Evolutionary conservation across 2,329 filamentous ascomycete genomes (phyloP), one percentile per base, ranked within the genome.

Genomic region (Aspergillus novoparasiticus): DNA sequence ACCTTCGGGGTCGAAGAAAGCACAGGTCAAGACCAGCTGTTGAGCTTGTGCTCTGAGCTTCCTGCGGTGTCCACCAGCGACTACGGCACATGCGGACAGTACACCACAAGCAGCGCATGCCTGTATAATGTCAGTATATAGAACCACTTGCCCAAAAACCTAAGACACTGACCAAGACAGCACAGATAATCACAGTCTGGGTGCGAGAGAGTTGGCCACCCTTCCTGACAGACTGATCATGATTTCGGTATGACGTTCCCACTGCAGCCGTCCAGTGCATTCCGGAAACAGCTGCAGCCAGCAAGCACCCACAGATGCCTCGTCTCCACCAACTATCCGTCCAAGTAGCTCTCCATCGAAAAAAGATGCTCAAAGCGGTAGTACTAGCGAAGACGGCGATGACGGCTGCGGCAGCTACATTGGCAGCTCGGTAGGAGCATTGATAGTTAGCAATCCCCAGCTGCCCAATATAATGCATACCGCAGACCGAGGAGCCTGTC

Each of bases 401-500:
- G 53, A 90, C 74, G 23, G 87, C 87, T 6, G 92, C 87, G 2
- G 89, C 91, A 2, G 89, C 79, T 19, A 96, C 84, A 71, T 88
- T 87, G 26, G 78, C 79, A 16, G 80, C 72, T 4, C 79, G 76
- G 69, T 94, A 93, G 12, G 82, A 78, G 69, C 91, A 89, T 4
- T 74, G 78, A 72, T 95, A 96, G 74, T 96, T 94, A 32, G 84
- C 83, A 65, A 94, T 93, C 39, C 92, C 92, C 36, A 90, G 86
- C 73, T 96, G 93, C n/a, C 92, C 92, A 21, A 94, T 82, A 71
- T 95, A 96, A 75, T 96, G 91, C 92, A 96, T 95, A 36, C 90
- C 90, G 64, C 90, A 92, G 57, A 95, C 89, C 26, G 91, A 89
- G 6, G 88, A 82, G 16, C 93, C 93, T 1, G 90, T 90, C 50